Conservation (phyloP, 768 basidiomycete genomes). For the Postia placenta region DNA sequence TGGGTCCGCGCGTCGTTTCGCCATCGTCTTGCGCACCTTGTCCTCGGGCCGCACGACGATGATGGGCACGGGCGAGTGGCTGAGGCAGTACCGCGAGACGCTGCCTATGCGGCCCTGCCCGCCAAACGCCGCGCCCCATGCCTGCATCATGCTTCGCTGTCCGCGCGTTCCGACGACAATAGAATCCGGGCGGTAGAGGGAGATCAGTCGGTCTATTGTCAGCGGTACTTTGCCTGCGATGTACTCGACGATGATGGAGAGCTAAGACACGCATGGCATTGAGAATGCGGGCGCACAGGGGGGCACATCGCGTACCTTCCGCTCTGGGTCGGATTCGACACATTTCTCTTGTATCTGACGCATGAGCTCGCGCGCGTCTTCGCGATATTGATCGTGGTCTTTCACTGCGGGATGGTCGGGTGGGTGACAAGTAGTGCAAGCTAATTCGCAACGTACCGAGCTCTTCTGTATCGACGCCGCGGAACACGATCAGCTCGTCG, state of each 20-base stretch:
- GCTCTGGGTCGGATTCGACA: slow-evolving; percentile 67
- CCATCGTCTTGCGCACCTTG: slow-evolving; percentile 77
- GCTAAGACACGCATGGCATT: too few species aligned
- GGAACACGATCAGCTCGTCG: slow-evolving; percentile 63
- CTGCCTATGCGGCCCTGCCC: slow-evolving; percentile 51
- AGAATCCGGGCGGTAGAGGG: slow-evolving; percentile 86
- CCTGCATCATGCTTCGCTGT: slow-evolving; percentile 46
- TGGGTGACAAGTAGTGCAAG: too few species aligned
- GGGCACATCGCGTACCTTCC: slow-evolving; percentile 44
- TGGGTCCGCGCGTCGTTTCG: slow-evolving; percentile 83
- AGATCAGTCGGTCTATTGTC: slow-evolving; percentile 88
- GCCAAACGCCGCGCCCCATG: slow-evolving; percentile 44
- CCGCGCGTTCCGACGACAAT: slow-evolving; percentile 92
- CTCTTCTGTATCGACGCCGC: slow-evolving; percentile 19
- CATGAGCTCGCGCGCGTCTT: slow-evolving; percentile 85
- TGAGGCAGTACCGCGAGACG: slow-evolving; percentile 71
- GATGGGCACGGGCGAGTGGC: slow-evolving; percentile 91
- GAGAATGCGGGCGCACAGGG: too few species aligned
- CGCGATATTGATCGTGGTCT: slow-evolving; percentile 69
- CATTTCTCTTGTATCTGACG: slow-evolving; percentile 74
- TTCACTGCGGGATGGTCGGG: too few species aligned
- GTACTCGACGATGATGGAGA: slow-evolving; percentile 90
- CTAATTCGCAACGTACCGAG: neutral
- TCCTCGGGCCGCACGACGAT: slow-evolving; percentile 91
- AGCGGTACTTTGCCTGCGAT: slow-evolving; percentile 88